These are phyloP conservation scores for Nyssa sinensis DNA, from an alignment of 148 eudicot genomes.

Conservation along the genomic window DNA sequence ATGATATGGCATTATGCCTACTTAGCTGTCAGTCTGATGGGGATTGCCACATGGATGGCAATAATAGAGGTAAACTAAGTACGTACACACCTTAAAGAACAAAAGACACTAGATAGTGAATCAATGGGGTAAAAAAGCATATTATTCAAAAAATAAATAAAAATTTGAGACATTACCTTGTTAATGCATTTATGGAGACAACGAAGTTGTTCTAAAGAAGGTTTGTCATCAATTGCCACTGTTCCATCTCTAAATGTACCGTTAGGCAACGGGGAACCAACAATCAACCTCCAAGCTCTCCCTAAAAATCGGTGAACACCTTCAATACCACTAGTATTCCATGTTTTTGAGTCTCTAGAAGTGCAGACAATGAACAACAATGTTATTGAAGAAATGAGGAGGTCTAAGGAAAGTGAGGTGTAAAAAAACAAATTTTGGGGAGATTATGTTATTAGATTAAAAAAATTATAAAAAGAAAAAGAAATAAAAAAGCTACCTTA, in stretches of 20 bases:
- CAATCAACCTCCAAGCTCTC: constrained; percentile 91
- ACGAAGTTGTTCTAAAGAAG: constrained; percentile 82
- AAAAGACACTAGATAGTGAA: not conserved
- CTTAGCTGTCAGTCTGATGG: no score
- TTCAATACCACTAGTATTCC: constrained; percentile 98
- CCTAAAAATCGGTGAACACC: constrained; percentile 94
- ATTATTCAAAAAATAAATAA: not conserved
- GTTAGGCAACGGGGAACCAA: constrained; percentile 67
- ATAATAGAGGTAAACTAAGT: no score
- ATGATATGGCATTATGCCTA: no score
- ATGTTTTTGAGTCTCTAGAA: constrained; percentile 81
- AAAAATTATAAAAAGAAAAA: not conserved
- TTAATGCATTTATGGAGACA: constrained; percentile 82
- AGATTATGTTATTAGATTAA: not conserved
- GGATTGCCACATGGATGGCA: no score
- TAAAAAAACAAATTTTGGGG: not conserved
- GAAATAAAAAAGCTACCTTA: constrained; percentile 50
- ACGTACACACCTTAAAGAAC: constrained; percentile 9
- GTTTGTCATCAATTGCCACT: constrained; percentile 52
- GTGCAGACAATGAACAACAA: constrained; percentile 10
- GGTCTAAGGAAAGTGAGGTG: not conserved
- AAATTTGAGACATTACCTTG: constrained; percentile 44
- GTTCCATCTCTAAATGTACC: constrained; percentile 72
- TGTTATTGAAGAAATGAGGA: not conserved
- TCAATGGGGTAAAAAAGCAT: not conserved